Evolutionary conservation across 2,329 filamentous ascomycete genomes (phyloP).

Genomic region (Capronia americana): DNA sequence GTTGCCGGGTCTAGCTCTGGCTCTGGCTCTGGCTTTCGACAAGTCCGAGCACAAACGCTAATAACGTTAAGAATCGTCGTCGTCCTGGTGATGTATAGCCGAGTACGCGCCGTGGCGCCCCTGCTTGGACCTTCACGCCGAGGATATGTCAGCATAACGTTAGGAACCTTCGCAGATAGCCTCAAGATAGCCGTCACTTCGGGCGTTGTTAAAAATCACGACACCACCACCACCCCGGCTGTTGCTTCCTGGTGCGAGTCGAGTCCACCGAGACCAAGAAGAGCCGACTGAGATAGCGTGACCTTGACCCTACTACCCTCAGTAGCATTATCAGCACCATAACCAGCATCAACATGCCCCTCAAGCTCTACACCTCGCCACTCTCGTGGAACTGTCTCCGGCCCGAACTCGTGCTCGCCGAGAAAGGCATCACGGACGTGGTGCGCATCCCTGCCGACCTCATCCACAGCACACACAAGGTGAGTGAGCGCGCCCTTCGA

Average conservation of each 20-base stretch:
- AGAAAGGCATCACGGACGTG: slow-evolving; percentile 19
- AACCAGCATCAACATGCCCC: slow-evolving; percentile 6
- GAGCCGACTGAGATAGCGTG: neutral
- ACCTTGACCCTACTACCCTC: neutral
- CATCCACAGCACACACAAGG: slow-evolving; percentile 16
- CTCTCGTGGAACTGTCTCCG: slow-evolving; percentile 22
- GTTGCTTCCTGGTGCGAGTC: neutral
- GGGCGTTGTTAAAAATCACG: neutral
- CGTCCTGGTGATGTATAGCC: neutral
- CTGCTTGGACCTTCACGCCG: neutral
- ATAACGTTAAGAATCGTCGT: slow-evolving; percentile 10
- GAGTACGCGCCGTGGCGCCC: slow-evolving; percentile 1
- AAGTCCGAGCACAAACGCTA: neutral
- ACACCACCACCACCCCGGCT: no score
- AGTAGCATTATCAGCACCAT: neutral
- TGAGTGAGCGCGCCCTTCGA: no score
- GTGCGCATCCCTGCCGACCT: slow-evolving; percentile 4
- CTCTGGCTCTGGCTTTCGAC: neutral
- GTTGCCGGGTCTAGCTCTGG: no score
- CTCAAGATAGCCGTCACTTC: neutral
- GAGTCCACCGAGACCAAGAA: neutral
- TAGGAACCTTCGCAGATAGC: neutral
- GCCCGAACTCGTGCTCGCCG: slow-evolving; percentile 15
- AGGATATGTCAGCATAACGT: neutral
- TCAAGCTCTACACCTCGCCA: slow-evolving; percentile 16